Conservation (phyloP, 2,329 filamentous ascomycete species). For the Penicillium sp. region DNA sequence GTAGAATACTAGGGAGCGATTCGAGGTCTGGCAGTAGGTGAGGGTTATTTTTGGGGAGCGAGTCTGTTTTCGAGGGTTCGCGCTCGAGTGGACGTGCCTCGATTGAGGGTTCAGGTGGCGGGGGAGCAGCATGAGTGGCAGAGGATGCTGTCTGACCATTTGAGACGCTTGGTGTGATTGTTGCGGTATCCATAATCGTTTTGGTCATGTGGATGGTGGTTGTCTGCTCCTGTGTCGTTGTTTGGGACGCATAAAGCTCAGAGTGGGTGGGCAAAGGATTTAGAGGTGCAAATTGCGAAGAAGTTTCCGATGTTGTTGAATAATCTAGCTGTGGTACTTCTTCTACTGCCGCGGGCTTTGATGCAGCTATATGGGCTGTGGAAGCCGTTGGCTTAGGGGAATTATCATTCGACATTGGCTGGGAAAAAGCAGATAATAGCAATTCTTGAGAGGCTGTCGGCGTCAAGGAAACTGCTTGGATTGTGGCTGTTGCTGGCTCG, state of each 20-base stretch:
- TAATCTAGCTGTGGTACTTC: background rate
- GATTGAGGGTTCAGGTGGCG: background rate
- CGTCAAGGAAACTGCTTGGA: slow-evolving; percentile 70
- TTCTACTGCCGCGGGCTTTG: background rate
- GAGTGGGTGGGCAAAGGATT: background rate
- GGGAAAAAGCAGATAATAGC: background rate
- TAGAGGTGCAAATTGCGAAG: background rate
- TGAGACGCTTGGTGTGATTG: background rate
- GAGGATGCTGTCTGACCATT: background rate
- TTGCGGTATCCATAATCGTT: slow-evolving; percentile 7
- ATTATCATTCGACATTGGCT: background rate
- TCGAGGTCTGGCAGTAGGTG: slow-evolving; percentile 3
- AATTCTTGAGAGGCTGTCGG: background rate
- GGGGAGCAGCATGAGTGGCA: background rate
- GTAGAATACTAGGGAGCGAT: slow-evolving; percentile 12
- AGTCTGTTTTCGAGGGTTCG: background rate
- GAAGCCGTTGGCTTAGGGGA: background rate
- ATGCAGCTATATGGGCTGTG: background rate
- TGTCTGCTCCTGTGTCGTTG: slow-evolving; percentile 3
- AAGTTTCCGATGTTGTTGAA: background rate
- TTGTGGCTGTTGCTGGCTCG: slow-evolving; percentile 5
- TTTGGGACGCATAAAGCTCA: background rate
- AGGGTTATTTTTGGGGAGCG: background rate
- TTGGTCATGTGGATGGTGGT: slow-evolving; percentile 16
- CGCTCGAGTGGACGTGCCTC: slow-evolving; percentile 10